A percentile compares a stretch with the other conserved stretches of the same genome.
These are phyloP conservation scores for Elaeis oleifera DNA, from an alignment of 202 grass and related monocot genomes.

Conservation along the genomic window DNA sequence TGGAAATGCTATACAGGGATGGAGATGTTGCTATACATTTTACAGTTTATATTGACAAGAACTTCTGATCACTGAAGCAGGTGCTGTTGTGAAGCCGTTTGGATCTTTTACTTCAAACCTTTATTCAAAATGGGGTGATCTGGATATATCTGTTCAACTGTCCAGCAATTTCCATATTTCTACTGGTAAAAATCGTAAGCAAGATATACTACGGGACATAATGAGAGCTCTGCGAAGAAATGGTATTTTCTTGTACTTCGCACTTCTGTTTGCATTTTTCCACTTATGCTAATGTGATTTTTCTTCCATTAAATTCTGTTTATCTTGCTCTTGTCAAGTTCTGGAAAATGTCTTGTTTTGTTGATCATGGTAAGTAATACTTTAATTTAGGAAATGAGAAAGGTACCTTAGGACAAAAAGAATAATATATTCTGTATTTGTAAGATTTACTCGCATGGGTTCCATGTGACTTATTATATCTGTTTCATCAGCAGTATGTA, in stretches of 20 bases:
- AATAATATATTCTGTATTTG: no score
- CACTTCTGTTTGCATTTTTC: neutral
- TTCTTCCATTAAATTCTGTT: no score
- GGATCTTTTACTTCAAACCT: constrained; percentile 93
- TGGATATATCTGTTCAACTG: constrained; percentile 79
- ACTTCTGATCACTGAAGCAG: constrained; percentile 35
- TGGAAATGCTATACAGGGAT: constrained; percentile 3
- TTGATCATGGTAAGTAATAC: no score
- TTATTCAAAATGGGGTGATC: constrained; percentile 83
- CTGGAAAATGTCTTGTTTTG: no score
- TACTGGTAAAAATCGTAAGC: constrained; percentile 45
- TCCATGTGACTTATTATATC: no score
- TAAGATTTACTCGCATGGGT: no score
- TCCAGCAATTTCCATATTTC: constrained; percentile 8
- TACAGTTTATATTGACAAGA: neutral
- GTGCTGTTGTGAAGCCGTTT: constrained; percentile 58
- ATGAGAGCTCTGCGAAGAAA: constrained; percentile 39
- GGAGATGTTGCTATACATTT: constrained; percentile 2
- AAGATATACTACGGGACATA: constrained; percentile 43
- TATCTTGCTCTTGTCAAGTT: no score
- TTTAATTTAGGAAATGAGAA: no score
- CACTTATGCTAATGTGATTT: no score
- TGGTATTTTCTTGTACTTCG: constrained; percentile 37
- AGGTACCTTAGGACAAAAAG: no score
- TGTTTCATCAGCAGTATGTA: no score